Evolutionary conservation across 2,329 filamentous ascomycete genomes (phyloP).

Genomic region (Dendryphion nanum): DNA sequence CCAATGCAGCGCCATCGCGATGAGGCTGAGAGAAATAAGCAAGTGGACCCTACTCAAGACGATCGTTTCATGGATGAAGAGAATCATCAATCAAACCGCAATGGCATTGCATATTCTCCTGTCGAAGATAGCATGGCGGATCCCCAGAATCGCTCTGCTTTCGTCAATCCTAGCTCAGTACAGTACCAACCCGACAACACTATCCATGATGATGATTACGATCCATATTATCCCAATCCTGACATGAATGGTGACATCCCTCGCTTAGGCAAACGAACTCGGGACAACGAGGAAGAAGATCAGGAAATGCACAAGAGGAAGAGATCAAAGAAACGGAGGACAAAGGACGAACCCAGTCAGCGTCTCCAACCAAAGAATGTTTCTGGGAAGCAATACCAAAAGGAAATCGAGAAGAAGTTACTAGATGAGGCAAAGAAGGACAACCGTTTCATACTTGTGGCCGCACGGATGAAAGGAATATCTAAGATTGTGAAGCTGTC

Average conservation of each 20-base stretch:
- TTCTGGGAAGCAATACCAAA: constrained; percentile 48
- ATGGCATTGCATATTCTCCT: constrained; percentile 45
- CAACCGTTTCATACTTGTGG: constrained; percentile 47
- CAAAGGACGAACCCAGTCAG: constrained; percentile 38
- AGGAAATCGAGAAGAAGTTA: constrained; percentile 46
- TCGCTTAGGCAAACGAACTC: constrained; percentile 29
- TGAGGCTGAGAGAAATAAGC: constrained; percentile 54
- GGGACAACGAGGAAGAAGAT: constrained; percentile 24
- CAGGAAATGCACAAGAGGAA: constrained; percentile 19
- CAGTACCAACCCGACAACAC: constrained; percentile 10
- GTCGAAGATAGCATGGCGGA: constrained; percentile 19
- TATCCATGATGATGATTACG: constrained; percentile 13
- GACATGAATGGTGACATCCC: constrained; percentile 26
- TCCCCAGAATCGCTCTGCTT: constrained; percentile 10
- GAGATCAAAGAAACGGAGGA: constrained; percentile 24
- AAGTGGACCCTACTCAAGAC: constrained; percentile 45
- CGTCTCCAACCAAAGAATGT: constrained; percentile 40
- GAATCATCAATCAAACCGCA: constrained; percentile 26
- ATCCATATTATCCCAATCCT: constrained; percentile 24
- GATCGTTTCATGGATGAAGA: constrained; percentile 47
- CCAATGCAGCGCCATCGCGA: constrained; percentile 50
- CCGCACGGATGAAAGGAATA: constrained; percentile 46
- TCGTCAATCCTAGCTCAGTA: constrained; percentile 11
- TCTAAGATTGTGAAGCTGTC: constrained; percentile 44
- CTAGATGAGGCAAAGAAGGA: constrained; percentile 43